Evolutionary conservation across 495 filamentous ascomycete genomes (phyloP).

Genomic region (Xylaria flabelliformis): DNA sequence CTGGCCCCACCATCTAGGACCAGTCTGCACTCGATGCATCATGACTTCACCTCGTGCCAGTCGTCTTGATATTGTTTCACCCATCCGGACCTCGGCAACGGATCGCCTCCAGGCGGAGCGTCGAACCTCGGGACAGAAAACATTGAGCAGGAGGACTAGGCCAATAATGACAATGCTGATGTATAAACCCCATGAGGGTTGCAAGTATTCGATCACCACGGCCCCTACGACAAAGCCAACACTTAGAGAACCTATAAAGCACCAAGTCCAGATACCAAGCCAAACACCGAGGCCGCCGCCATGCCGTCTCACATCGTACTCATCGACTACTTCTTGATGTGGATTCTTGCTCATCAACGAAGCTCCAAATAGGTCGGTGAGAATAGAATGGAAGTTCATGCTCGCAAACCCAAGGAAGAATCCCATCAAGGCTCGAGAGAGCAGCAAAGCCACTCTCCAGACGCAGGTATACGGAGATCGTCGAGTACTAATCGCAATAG

Average conservation of each 20-base stretch:
- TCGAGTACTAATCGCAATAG: conserved; percentile 60
- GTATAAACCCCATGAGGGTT: conserved; percentile 77
- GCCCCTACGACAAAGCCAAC: conserved; percentile 74
- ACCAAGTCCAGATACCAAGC: conserved; percentile 80
- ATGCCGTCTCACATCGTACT: conserved; percentile 68
- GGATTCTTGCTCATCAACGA: conserved; percentile 73
- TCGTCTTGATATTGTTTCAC: conserved; percentile 59
- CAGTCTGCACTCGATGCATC: conserved; percentile 71
- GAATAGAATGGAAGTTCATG: conserved; percentile 72
- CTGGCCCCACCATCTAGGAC: conserved; percentile 75
- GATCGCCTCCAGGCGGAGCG: conserved; percentile 68
- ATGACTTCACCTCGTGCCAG: conserved; percentile 75
- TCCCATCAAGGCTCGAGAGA: conserved; percentile 68
- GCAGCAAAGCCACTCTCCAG: conserved; percentile 66
- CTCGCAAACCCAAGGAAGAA: conserved; percentile 74
- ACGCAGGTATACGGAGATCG: conserved; percentile 62
- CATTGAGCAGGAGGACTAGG: conserved; percentile 66
- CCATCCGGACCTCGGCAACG: conserved; percentile 65
- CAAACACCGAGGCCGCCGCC: conserved; percentile 79
- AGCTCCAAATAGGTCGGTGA: conserved; percentile 76
- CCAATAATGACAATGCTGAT: conserved; percentile 68
- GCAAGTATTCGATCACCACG: conserved; percentile 62
- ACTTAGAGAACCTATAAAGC: conserved; percentile 69
- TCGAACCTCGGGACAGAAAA: conserved; percentile 69
- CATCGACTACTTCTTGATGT: conserved; percentile 70